phyloP scores from a whole-genome alignment of 331 rosid genomes.

The Telfairia occidentalis region DNA sequence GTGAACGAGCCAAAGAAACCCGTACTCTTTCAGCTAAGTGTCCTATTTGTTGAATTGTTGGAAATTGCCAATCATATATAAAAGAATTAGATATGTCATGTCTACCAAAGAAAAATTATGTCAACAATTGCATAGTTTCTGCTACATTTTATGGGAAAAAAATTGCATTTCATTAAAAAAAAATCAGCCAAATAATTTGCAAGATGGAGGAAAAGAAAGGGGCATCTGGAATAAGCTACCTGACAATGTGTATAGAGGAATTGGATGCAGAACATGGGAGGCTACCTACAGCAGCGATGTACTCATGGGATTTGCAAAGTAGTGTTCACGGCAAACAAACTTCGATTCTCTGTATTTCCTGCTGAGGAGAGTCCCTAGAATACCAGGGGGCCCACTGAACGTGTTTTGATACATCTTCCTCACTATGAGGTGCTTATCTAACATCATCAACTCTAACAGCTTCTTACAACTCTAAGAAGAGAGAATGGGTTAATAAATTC shows the following conservation, averaged over 20 bases:
- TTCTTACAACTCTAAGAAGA: slow-evolving; percentile 61
- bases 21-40: background rate
- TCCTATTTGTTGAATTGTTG: background rate
- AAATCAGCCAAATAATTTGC: background rate
- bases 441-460: slow-evolving; percentile 65
- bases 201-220: background rate
- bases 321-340: slow-evolving; percentile 45
- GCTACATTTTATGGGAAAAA: background rate
- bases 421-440: slow-evolving; percentile 56
- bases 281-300: slow-evolving; percentile 44
- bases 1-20: background rate
- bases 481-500: background rate
- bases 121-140: background rate
- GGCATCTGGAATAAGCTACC: background rate
- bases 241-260: background rate
- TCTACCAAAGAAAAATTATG: background rate
- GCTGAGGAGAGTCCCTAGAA: slow-evolving; percentile 43
- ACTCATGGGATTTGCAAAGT: slow-evolving; percentile 74
- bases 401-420: slow-evolving; percentile 64
- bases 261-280: background rate
- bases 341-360: slow-evolving; percentile 30
- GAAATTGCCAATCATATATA: background rate
- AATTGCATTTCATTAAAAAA: background rate
- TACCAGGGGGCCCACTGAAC: slow-evolving; percentile 32
- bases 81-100: background rate